Evolutionary conservation across 1,139 yeast species (phyloP), one percentile per base, ranked within the genome.

Genomic region (Zygoascus sp.): DNA sequence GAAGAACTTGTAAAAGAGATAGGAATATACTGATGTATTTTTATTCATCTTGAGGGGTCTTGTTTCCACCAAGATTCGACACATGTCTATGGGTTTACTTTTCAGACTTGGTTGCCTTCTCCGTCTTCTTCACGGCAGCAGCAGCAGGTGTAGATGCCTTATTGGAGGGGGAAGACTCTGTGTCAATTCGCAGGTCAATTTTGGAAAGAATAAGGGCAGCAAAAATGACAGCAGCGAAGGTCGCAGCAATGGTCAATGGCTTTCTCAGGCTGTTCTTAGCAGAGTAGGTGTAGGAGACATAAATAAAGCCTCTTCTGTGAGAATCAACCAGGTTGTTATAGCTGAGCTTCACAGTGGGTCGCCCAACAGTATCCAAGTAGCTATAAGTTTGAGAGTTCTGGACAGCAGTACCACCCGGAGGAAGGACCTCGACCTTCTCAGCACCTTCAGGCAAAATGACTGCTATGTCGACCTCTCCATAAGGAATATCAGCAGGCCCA

Each of bases 401-500:
- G 49, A 70, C 48, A n/a, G 46, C 50, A 15, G 55, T 46, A 22
- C 59, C 72, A 42, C 81, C 61, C 17, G 92, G 83, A 16, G 86
- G 74, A 32, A 78, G 69, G 35, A 83, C 73, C 48, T 78, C 76
- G 46, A 83, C 56, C 42, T 81, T 70, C 55, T 78, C 72, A 5
- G 97, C 84, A 44, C 92, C 92, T 68, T 92, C 97, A 15, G 99
- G 99, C 55, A 92, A 76, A 60, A 81, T 83, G 56, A 92, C 70
- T 38, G 76, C 75, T 44, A 87, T 65, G 42, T 71, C 69, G 13
- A 83, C 83, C 41, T 76, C 67, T 48, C 80, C 83, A 64, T 89
- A 90, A 23, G 60, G 53, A 42, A 80, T 72, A 58, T 86, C 92
- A 23, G 65, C 65, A 34, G 92, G 81, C 15, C 95, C 86, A 61